Evolutionary conservation across 108 stramenopile genomes (phyloP), one percentile per base, ranked within the genome.

Genomic region (Mediolabrus comicus): DNA sequence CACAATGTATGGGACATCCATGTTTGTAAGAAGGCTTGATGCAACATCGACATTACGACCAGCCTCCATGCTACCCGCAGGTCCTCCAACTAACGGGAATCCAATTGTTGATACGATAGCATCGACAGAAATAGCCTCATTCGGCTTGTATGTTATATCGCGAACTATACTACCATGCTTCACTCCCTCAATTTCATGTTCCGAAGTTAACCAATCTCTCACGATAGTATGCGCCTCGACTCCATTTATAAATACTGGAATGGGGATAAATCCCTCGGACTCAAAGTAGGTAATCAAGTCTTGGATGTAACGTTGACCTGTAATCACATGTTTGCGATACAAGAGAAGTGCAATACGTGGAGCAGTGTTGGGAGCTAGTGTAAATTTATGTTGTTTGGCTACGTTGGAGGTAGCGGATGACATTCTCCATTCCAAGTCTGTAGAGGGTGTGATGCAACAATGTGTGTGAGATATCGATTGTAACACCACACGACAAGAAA

Each of bases 171-270:
- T 60, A 3, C 83, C 84, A 16, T 39, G 46, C 10, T 29, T 19
- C 0, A 86, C 83, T 16, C 65, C 79, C 11, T 70, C 29, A 10
- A 80, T 75, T 76, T 91, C 88, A 57, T 87, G 65, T 28, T 62
- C 39, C 4, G 86, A 81, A 14, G 92, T 94, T 33, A 94, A 53
- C 81, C 84, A 87, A 81, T 94, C 93, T 26, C 93, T 74, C 28
- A 95, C 94, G 24, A 95, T 89, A 0, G 94, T 92, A 68, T 95
- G 94, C 3, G 89, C 94, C 65, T 95, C 94, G 2, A 95, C 94
- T 9, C 94, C 94, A 65, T 95, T 95, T 58, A 95, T 95, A 51
- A 95, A 95, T 34, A 95, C 83, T 14, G 94, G 94, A 36, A 95
- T 43, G n/a, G 94, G 94, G 10, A 92, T 36, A 3, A 95, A 14